Evolutionary conservation across 2,329 filamentous ascomycete genomes (phyloP), one percentile per base, ranked within the genome.

Genomic region (Trichoderma oligosporum): DNA sequence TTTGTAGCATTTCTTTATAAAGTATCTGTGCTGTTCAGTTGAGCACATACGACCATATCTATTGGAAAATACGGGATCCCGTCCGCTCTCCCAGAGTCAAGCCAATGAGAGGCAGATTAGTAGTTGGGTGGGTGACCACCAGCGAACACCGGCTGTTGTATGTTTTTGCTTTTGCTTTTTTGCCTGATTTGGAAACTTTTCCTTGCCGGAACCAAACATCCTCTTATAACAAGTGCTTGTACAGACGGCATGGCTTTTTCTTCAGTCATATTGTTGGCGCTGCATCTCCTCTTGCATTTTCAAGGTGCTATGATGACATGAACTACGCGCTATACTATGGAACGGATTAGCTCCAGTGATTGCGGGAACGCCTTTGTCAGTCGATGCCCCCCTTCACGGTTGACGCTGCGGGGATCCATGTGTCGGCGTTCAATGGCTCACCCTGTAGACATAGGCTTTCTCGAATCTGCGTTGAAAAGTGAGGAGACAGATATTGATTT

Each of bases 361-460:
- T 49, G 27, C 31, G 46, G n/a, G 31, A 31, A 25, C 24, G 14
- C 20, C 3, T 36, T 25, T 38, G 46, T 45, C 6, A 31, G 42
- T 45, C 24, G 20, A 25, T 49, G 46, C 31, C 1, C 31, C 33
- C 33, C 3, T 49, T 49, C 46, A 49, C 46, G 46, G 20, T 38
- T 38, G 22, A 49, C 4, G 46, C 18, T 36, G 46, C 33, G 46
- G 46, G 31, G n/a, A 49, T 25, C 1, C 3, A 49, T 9, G 9
- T 4, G 5, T 3, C 11, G 31, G 46, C 46, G 46, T 49, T 49
- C 46, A 49, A n/a, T 38, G 46, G 46, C 46, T 49, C 46, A 49
- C 46, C 2, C 36, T 39, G 16, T 39, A 3, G 9, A n/a, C n/a
- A n/a, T n/a, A 20, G 8, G 20, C 20, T 12, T 49, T 20, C 27